Base-by-base conservation (phyloP, 805 yeast species). In the Starmerella roubikii region DNA sequence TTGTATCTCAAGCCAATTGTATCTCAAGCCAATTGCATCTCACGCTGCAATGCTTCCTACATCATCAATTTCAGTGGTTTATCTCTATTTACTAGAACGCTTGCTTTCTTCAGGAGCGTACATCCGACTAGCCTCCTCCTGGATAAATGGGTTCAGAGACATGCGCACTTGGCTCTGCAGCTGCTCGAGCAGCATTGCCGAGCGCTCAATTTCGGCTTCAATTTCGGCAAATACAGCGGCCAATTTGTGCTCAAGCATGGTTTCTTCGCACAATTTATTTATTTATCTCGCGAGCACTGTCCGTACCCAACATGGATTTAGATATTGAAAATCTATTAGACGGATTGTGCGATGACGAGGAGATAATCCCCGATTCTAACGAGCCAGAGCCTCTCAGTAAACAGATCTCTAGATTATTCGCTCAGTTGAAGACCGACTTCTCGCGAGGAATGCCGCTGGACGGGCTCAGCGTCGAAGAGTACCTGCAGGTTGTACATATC, bases 261-360 rank as follows among this genome's bases (percentile, higher is more conserved):
- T 10, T 7, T 10, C 15, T 6, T 29, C 7, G 31, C 6, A 4
- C 8, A 29, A 6, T 29, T 6, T 17, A 10, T 27, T 12, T 29
- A 13, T 26, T 26, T 26, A 26, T n/a, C 15, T 8, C 12, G n/a
- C 8, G 21, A 19, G 15, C 28, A 7, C 7, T 8, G 24, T 10
- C 24, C 10, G 10, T 7, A 7, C 24, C 24, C 7, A 13, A 19
- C 20, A 37, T 17, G 30, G 39, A 32, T 23, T 31, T 28, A 3
- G 47, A 38, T 8, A 37, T 48, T 3, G 66, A 62, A 32, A 65
- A 61, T 39, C 54, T 64, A n/a, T 42, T 62, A 35, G 65, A 60
- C 6, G 66, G 58, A 19, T 50, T 62, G 22, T 58, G 53, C 30
- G 57, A 57, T 12, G 54, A 47, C 19, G 54, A 24, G 24, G 24